phyloP scores from a whole-genome alignment of 1,284 basidiomycete species.

The Ganoderma sinense region DNA sequence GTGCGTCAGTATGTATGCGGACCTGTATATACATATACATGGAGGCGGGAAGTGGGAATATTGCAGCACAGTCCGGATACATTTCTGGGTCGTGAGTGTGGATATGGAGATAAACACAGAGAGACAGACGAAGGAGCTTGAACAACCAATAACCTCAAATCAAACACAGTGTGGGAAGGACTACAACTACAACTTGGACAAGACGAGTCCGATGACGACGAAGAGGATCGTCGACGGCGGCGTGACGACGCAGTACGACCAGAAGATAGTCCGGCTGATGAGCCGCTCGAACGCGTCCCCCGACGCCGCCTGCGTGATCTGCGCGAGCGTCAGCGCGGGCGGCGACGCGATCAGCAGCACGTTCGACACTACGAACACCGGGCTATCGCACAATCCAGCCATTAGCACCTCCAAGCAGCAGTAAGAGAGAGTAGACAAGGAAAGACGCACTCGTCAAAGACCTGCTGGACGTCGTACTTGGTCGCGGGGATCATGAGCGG shows the following conservation, averaged over 20 bases:
- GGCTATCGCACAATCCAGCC: constrained; percentile 52
- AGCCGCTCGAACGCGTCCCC: constrained; percentile 92
- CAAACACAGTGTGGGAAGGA: background rate
- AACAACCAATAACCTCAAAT: no score
- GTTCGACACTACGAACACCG: constrained; percentile 84
- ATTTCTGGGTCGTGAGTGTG: background rate
- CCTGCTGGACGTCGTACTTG: constrained; percentile 65
- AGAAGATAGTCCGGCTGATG: constrained; percentile 85
- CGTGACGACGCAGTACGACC: constrained; percentile 84
- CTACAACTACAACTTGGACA: constrained; percentile 58
- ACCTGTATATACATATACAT: no score
- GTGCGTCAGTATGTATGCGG: background rate
- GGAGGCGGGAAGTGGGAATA: background rate
- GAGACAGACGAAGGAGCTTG: background rate
- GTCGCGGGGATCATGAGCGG: constrained; percentile 75
- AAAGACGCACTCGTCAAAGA: constrained; percentile 81
- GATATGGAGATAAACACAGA: background rate
- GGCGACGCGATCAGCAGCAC: constrained; percentile 81
- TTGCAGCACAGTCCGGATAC: background rate
- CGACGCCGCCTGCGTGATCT: constrained; percentile 89
- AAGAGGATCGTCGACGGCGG: constrained; percentile 81
- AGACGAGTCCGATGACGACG: constrained; percentile 75
- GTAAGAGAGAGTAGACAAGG: constrained; percentile 1
- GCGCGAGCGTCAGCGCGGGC: constrained; percentile 83
- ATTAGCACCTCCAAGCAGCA: constrained; percentile 2